Evolutionary conservation across 345 rosid genomes (phyloP), one percentile per base, ranked within the genome.

Genomic region (Noccaea bulbosa): DNA sequence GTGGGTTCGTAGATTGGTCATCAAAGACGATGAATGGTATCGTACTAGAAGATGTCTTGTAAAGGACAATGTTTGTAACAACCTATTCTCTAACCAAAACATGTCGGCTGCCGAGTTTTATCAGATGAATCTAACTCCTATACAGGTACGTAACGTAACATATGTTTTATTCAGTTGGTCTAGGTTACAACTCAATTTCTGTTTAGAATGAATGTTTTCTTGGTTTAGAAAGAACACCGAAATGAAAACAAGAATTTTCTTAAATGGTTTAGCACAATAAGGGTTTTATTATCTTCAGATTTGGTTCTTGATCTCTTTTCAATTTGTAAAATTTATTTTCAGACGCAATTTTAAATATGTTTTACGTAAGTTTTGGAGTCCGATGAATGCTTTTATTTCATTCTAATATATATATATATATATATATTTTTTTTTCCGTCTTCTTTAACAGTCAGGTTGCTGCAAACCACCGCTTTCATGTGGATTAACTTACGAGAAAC

Each of bases 391-490:
- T 11, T 0, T 55, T n/a, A 22, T 11, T 9, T 27, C 58, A n/a
- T 56, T 55, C 44, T 48, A 49, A 57, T 48, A 8, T 39, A n/a
- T n/a, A n/a, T n/a, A n/a, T n/a, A n/a, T n/a, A n/a, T n/a, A n/a
- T n/a, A n/a, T n/a, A n/a, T n/a, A n/a, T 38, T 1, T 33, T 12
- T 54, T 27, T 27, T 2, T 27, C 4, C 0, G 3, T 27, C 30
- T 27, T 5, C 40, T 34, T 33, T 0, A 35, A 45, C 65, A 69
- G 75, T 69, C 79, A 4, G 75, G 79, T 45, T 75, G 75, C 41
- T 75, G 79, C 61, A 75, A 75, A 57, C 79, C 79, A 54, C 79
- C 79, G 48, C 60, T 75, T 27, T 69, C 79, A 55, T 75, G 79
- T 75, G 79, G 79, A 63, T 63, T 69, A 3, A 34, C 33, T 0